A percentile compares a stretch with the other conserved stretches of the same genome.
These are phyloP conservation scores for Ceratocystis lukuohia DNA, from an alignment of 2,329 filamentous ascomycete species.

Conservation along the genomic window DNA sequence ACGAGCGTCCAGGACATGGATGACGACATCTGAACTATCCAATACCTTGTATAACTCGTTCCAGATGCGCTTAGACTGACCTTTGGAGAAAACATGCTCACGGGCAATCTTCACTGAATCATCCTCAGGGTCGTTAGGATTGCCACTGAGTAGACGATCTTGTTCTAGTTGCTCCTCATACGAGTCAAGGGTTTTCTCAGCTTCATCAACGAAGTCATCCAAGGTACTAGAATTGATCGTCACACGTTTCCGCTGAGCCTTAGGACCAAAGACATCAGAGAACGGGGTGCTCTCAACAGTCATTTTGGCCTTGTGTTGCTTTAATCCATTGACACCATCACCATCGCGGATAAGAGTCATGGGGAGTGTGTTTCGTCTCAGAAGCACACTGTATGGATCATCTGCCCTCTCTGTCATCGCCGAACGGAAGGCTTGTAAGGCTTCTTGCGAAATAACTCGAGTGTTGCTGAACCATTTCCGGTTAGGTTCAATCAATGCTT, in stretches of 20 bases:
- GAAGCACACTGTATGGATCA: conserved; percentile 85
- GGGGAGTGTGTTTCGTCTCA: conserved; percentile 93
- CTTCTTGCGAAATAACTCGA: conserved; percentile 73
- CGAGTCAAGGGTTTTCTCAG: conserved; percentile 63
- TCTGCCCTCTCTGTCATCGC: conserved; percentile 82
- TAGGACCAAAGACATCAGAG: conserved; percentile 79
- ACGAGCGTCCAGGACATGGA: conserved; percentile 85
- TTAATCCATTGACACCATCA: conserved; percentile 60
- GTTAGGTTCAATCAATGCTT: conserved; percentile 85
- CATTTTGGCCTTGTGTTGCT: conserved; percentile 90
- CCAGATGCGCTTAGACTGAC: conserved; percentile 91
- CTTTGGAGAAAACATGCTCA: conserved; percentile 85
- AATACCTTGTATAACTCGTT: conserved; percentile 94
- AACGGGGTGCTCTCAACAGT: conserved; percentile 79
- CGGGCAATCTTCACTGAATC: conserved; percentile 47
- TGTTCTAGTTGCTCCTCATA: conserved; percentile 74
- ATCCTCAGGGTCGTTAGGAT: conserved; percentile 40
- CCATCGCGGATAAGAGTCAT: conserved; percentile 85
- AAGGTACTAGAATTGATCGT: conserved; percentile 77
- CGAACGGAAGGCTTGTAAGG: conserved; percentile 71
- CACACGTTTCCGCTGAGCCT: conserved; percentile 81
- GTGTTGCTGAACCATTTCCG: conserved; percentile 98
- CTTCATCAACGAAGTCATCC: conserved; percentile 66
- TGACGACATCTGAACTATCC: conserved; percentile 66
- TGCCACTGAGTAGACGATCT: conserved; percentile 60